Evolutionary conservation across 2,329 filamentous ascomycete genomes (phyloP), one percentile per base, ranked within the genome.

Genomic region (Colletotrichum falcatum): DNA sequence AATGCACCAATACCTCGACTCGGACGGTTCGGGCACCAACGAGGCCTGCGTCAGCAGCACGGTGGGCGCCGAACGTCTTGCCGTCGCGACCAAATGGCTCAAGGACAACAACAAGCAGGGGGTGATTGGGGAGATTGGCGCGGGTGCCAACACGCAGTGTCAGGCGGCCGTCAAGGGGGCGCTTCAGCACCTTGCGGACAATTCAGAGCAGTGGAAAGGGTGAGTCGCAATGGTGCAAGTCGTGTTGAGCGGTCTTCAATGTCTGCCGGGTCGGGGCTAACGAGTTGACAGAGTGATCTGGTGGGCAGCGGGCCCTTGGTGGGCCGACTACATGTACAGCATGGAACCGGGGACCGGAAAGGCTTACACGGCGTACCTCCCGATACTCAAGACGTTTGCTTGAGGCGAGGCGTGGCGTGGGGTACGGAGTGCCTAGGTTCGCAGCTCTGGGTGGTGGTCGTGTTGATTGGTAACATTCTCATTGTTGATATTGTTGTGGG

Each of bases 1-100:
- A 79, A 86, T 86, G 84, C 84, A 86, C 78, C 84, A 86, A 79
- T 86, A 86, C 77, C 83, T 86, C 28, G 84, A 86, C 78, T 73
- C 76, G 9, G 84, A 86, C 76, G 81, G 82, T 46, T 85, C 83
- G 16, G 84, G 84, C 66, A 85, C 84, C 8, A 76, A 76, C 42
- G 70, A 77, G 14, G 70, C 73, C 18, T 86, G 84, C 74, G 84
- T 85, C 35, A 83, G 79, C 61, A 72, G 74, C 64, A 81, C 81
- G 18, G 81, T 86, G 66, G 84, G 84, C 68, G 75, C 74, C 12
- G 80, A 86, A 78, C 81, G 84, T 35, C 72, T 86, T 33, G 74
- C 76, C 5, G 80, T 75, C 5, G 84, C 84, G n/a, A 86, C 84
- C 51, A 76, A 75, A 56, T 88, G 85, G 86, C 82, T 87, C 61